A percentile compares a stretch with the other conserved stretches of the same genome.
phyloP scores from a whole-genome alignment of 23 red algal genomes.

The Gracilaria caudata region DNA sequence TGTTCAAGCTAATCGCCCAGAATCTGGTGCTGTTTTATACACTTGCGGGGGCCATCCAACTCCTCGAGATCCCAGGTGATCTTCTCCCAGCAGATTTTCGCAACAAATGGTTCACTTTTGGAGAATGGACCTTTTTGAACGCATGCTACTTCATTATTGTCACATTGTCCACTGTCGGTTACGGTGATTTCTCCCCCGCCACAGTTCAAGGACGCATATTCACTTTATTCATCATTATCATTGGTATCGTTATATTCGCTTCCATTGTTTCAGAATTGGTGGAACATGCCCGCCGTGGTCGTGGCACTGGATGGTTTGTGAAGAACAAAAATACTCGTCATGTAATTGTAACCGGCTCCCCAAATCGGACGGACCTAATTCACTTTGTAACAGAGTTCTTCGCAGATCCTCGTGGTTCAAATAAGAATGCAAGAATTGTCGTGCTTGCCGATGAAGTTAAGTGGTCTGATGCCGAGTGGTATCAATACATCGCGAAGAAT shows the following conservation, averaged over 20 bases:
- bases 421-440: conserved; percentile 65
- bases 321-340: conserved; percentile 73
- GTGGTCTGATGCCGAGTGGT: conserved; percentile 81
- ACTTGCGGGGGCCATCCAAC: conserved; percentile 64
- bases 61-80: conserved; percentile 75
- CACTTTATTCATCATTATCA: conserved; percentile 75
- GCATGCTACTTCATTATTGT: conserved; percentile 81
- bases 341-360: conserved; percentile 74
- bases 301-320: conserved; percentile 68
- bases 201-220: conserved; percentile 77
- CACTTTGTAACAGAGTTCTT: conserved; percentile 78
- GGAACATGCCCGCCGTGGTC: conserved; percentile 43
- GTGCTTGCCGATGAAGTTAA: conserved; percentile 63
- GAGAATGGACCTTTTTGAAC: conserved; percentile 75
- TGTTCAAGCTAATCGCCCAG: conserved; percentile 45
- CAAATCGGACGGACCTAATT: conserved; percentile 62
- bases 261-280: conserved; percentile 55
- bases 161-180: conserved; percentile 82
- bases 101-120: conserved; percentile 42
- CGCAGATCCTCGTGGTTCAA: conserved; percentile 57
- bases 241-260: conserved; percentile 77
- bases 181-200: conserved; percentile 74
- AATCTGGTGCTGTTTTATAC: conserved; percentile 69
- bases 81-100: conserved; percentile 31
- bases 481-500: conserved; percentile 62